Conservation (phyloP, 2,329 filamentous ascomycete species). For the Fusarium subtropicale region DNA sequence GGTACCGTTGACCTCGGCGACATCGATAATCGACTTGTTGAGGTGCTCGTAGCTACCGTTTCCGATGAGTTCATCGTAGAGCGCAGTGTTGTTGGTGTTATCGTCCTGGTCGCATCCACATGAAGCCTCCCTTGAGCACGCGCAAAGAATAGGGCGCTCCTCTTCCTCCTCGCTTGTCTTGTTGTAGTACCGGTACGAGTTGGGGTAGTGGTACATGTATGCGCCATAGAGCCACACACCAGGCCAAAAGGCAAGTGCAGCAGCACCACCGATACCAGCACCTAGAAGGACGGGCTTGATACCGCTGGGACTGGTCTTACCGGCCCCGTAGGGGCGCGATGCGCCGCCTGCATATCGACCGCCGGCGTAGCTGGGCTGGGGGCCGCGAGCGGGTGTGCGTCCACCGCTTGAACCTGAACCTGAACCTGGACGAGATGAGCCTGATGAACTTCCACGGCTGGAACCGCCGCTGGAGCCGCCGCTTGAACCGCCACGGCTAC, state of each 20-base stretch:
- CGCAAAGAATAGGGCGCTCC: slow-evolving; percentile 52
- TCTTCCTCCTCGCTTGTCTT: slow-evolving; percentile 56
- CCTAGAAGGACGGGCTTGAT: slow-evolving; percentile 63
- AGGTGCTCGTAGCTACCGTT: slow-evolving; percentile 70
- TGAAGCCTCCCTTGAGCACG: slow-evolving; percentile 62
- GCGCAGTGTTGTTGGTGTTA: slow-evolving; percentile 68
- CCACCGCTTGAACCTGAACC: slow-evolving; percentile 25
- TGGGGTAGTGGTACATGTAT: slow-evolving; percentile 65
- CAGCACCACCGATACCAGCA: slow-evolving; percentile 54
- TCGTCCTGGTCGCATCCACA: slow-evolving; percentile 73
- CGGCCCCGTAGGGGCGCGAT: slow-evolving; percentile 68
- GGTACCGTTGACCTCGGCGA: slow-evolving; percentile 71
- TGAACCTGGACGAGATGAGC: slow-evolving; percentile 33
- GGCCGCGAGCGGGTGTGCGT: slow-evolving; percentile 61
- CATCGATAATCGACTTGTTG: slow-evolving; percentile 71
- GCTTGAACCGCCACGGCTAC: slow-evolving; percentile 23
- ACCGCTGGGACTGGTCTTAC: slow-evolving; percentile 63
- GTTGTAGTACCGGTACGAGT: slow-evolving; percentile 64
- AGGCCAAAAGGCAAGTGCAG: slow-evolving; percentile 69
- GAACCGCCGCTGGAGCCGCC: slow-evolving; percentile 4
- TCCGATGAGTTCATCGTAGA: slow-evolving; percentile 72
- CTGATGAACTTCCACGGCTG: slow-evolving; percentile 25
- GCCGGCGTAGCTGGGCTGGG: slow-evolving; percentile 68
- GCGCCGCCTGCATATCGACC: slow-evolving; percentile 74
- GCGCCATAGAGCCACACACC: slow-evolving; percentile 73